Conservation (phyloP, 129 eudicot genomes). For the Flaveria brownii region DNA sequence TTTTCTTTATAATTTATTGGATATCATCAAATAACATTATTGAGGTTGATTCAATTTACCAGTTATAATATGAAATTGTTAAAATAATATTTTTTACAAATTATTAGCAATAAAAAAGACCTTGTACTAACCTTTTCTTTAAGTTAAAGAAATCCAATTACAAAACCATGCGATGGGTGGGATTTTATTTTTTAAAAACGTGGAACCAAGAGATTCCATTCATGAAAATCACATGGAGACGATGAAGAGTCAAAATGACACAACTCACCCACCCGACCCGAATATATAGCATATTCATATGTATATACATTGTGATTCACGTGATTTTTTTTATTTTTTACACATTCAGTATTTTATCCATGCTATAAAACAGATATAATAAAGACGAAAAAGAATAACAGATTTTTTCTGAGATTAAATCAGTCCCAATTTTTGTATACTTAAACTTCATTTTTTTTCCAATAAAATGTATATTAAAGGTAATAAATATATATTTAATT, state of each 20-base stretch:
- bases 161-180: background rate
- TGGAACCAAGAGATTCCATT: background rate
- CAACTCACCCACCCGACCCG: background rate
- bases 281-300: background rate
- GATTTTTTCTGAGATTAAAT: no score
- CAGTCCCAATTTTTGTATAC: no score
- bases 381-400: background rate
- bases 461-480: no score
- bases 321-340: background rate
- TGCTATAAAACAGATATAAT: background rate
- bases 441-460: no score
- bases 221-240: constrained; percentile 10
- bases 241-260: constrained; percentile 14
- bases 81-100: background rate
- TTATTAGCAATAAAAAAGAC: constrained; percentile 9
- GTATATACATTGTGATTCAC: background rate
- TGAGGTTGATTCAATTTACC: background rate
- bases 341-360: background rate
- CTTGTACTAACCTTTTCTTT: constrained; percentile 1
- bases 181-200: background rate
- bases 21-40: background rate
- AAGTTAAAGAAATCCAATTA: background rate
- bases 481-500: no score
- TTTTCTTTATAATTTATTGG: background rate
- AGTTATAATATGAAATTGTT: background rate